Conservation (phyloP, 2,329 filamentous ascomycete species). For the Fusarium miscanthi region DNA sequence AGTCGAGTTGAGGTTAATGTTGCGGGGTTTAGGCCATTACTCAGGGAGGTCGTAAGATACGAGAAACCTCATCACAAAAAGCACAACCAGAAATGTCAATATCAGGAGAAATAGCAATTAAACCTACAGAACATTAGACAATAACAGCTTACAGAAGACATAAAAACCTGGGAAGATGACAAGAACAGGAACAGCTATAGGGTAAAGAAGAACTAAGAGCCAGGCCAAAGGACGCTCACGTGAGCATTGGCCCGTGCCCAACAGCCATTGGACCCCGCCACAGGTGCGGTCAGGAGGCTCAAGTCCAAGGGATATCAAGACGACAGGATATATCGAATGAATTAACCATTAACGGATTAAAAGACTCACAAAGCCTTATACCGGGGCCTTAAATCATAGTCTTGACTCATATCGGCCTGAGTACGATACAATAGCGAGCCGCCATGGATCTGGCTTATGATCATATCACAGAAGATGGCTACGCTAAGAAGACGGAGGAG, state of each 20-base stretch:
- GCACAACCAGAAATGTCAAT: fast-evolving
- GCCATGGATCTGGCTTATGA: slow-evolving; percentile 97
- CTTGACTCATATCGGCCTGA: slow-evolving; percentile 1
- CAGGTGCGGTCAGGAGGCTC: slow-evolving; percentile 40
- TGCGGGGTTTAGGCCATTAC: neutral
- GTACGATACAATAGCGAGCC: slow-evolving; percentile 5
- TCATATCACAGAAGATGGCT: slow-evolving; percentile 88
- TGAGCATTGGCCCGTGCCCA: slow-evolving; percentile 37
- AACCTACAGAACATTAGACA: neutral
- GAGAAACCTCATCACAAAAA: neutral
- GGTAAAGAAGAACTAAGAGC: neutral
- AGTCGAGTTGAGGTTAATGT: too few relatives aligned
- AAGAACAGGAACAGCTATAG: neutral
- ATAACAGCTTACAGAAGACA: too few relatives aligned
- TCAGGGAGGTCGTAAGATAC: neutral
- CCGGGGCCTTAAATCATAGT: neutral
- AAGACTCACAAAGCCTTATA: neutral
- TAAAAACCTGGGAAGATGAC: neutral
- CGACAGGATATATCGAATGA: slow-evolving; percentile 26
- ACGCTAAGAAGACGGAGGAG: slow-evolving; percentile 65
- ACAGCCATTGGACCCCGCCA: slow-evolving; percentile 36
- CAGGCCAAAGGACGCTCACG: slow-evolving; percentile 22
- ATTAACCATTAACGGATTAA: slow-evolving; percentile 13
- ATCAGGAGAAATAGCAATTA: fast-evolving
- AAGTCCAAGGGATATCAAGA: slow-evolving; percentile 24